phyloP scores from a whole-genome alignment of 768 basidiomycete species.

The Lactarius trivialis region DNA sequence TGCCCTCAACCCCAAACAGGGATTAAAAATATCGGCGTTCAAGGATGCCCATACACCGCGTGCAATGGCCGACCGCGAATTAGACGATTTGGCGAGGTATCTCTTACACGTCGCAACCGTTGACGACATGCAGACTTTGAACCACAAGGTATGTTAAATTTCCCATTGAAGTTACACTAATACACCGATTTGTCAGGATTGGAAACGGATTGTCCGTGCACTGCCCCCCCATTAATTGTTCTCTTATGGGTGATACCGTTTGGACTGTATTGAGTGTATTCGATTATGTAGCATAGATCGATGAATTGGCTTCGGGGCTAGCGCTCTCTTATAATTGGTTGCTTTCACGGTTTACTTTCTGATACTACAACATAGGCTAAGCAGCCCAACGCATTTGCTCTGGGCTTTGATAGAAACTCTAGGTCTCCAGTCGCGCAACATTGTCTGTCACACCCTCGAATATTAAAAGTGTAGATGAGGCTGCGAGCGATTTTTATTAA shows the following conservation, averaged over 20 bases:
- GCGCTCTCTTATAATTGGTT: neutral
- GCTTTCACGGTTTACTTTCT: neutral
- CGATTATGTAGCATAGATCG: slow-evolving; percentile 1
- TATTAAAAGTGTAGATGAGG: slow-evolving; percentile 40
- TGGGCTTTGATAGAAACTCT: neutral
- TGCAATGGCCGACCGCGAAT: slow-evolving; percentile 59
- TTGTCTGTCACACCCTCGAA: slow-evolving; percentile 49
- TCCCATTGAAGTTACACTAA: neutral
- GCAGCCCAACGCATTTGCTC: neutral
- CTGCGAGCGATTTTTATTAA: slow-evolving; percentile 24
- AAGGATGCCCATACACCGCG: slow-evolving; percentile 66
- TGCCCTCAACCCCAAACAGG: slow-evolving; percentile 78
- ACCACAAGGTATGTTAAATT: slow-evolving; percentile 52
- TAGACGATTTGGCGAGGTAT: slow-evolving; percentile 58
- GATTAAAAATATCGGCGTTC: slow-evolving; percentile 78
- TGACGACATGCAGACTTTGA: slow-evolving; percentile 55
- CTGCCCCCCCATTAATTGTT: slow-evolving; percentile 23
- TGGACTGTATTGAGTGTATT: neutral
- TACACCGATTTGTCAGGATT: slow-evolving; percentile 27
- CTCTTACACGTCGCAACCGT: slow-evolving; percentile 54
- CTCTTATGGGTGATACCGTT: neutral
- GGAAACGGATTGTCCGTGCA: slow-evolving; percentile 30
- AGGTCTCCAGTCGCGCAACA: slow-evolving; percentile 33
- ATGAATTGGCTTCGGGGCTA: neutral
- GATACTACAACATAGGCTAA: neutral